These are phyloP conservation scores for Tolypocladium pustulatum DNA, from an alignment of 2,329 filamentous ascomycete species.

Conservation along the genomic window DNA sequence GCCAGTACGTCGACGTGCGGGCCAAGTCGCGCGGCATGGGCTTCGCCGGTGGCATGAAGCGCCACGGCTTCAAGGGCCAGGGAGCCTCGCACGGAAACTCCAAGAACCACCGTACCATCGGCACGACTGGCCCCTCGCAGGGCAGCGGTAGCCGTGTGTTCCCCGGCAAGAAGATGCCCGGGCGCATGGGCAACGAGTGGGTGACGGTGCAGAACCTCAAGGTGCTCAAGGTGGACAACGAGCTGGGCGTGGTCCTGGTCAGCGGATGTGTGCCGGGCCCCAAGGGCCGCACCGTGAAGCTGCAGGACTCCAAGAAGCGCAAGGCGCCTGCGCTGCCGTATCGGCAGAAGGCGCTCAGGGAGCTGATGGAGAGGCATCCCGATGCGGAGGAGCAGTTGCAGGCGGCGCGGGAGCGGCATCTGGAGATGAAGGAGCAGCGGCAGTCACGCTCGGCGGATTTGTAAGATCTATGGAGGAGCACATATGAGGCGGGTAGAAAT, in stretches of 20 bases:
- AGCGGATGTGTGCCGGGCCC: constrained; percentile 81
- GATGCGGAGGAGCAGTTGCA: constrained; percentile 34
- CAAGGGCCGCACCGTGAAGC: constrained; percentile 71
- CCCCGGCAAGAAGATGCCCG: constrained; percentile 97
- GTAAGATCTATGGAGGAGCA: constrained; percentile 2
- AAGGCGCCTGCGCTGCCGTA: constrained; percentile 39
- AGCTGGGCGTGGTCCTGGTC: constrained; percentile 79
- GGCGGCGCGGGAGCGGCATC: constrained; percentile 37
- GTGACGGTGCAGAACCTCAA: constrained; percentile 88
- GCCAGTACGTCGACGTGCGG: constrained; percentile 82
- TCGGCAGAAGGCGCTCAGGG: constrained; percentile 32
- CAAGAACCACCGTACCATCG: constrained; percentile 84
- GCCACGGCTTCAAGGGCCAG: constrained; percentile 82
- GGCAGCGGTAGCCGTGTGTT: constrained; percentile 85
- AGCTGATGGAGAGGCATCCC: constrained; percentile 35
- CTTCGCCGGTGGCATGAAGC: constrained; percentile 97
- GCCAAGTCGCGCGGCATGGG: constrained; percentile 78
- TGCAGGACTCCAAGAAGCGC: constrained; percentile 90
- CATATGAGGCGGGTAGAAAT: constrained; percentile 3
- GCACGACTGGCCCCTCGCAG: constrained; percentile 80
- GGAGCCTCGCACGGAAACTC: constrained; percentile 91
- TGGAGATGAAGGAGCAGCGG: constrained; percentile 42
- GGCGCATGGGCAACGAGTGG: constrained; percentile 82
- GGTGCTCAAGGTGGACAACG: constrained; percentile 77
- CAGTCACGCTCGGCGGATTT: constrained; percentile 14